Evolutionary conservation across 345 rosid genomes (phyloP).

Genomic region (Populus tremula): DNA sequence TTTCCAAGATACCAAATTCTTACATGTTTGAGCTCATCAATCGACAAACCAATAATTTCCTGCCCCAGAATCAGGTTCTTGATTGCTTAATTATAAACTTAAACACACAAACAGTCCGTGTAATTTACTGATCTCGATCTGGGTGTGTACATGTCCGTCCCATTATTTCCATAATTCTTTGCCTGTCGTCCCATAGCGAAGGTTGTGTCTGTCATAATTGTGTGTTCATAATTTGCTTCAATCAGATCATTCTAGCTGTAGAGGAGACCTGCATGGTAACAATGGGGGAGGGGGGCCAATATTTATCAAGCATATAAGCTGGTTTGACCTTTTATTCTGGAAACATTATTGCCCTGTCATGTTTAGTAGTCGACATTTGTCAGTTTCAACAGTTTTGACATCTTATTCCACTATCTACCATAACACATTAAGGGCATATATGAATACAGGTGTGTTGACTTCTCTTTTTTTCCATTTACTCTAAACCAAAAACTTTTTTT

Average conservation of each 20-base stretch:
- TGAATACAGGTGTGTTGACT: too few species aligned
- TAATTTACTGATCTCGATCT: not conserved
- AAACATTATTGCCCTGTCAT: conserved; percentile 10
- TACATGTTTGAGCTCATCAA: not conserved
- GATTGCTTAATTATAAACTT: not conserved
- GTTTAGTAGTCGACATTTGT: not conserved
- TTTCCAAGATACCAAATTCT: too few species aligned
- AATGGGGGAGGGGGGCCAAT: conserved; percentile 4
- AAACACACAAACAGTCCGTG: conserved; percentile 4
- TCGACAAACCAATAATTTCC: conserved; percentile 19
- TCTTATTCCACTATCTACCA: not conserved
- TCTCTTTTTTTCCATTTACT: too few species aligned
- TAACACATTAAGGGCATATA: too few species aligned
- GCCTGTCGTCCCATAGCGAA: conserved; percentile 23
- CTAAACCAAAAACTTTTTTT: too few species aligned
- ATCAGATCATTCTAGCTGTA: conserved; percentile 24
- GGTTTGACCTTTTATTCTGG: not conserved
- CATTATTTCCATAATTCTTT: conserved; percentile 29
- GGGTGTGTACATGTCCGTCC: conserved; percentile 8
- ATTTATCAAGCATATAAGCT: conserved; percentile 2
- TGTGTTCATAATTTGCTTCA: conserved; percentile 23
- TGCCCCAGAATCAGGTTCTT: conserved; percentile 6
- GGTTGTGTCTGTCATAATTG: conserved; percentile 1
- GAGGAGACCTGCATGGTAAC: conserved; percentile 24
- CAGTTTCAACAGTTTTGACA: conserved; percentile 7